Evolutionary conservation across 148 eudicot genomes (phyloP).

Genomic region (Spergularia bocconei): DNA sequence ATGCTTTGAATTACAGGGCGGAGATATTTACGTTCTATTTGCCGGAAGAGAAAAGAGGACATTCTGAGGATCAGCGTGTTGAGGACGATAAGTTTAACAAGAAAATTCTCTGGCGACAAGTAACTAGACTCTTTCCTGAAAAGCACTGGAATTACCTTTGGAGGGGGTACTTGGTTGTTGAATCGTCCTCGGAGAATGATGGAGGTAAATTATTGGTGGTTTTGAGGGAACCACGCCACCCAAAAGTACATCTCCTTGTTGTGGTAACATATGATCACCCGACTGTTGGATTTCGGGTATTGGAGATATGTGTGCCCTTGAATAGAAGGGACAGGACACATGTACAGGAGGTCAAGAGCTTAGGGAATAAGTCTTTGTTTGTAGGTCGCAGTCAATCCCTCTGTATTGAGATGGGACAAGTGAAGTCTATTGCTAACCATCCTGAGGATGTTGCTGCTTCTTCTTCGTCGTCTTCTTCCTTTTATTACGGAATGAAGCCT

Average conservation of each 20-base stretch:
- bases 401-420: neutral
- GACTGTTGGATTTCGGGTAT: neutral
- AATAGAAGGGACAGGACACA: neutral
- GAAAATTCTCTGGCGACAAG: no score
- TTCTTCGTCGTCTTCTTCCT: neutral
- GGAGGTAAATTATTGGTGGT: neutral
- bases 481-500: neutral
- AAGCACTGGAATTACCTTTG: neutral
- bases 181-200: neutral
- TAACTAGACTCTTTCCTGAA: neutral
- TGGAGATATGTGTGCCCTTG: neutral
- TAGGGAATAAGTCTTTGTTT: conserved; percentile 4
- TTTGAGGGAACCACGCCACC: neutral
- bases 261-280: neutral
- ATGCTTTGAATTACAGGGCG: neutral
- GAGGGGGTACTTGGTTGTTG: neutral
- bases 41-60: neutral
- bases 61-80: no score
- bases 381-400: neutral
- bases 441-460: neutral
- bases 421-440: neutral
- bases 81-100: no score
- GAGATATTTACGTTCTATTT: neutral
- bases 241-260: neutral
- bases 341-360: neutral